Percentiles rank a stretch among this genome's conserved stretches.
These are phyloP conservation scores for Heritiera littoralis DNA, from an alignment of 345 rosid species.

Conservation along the genomic window DNA sequence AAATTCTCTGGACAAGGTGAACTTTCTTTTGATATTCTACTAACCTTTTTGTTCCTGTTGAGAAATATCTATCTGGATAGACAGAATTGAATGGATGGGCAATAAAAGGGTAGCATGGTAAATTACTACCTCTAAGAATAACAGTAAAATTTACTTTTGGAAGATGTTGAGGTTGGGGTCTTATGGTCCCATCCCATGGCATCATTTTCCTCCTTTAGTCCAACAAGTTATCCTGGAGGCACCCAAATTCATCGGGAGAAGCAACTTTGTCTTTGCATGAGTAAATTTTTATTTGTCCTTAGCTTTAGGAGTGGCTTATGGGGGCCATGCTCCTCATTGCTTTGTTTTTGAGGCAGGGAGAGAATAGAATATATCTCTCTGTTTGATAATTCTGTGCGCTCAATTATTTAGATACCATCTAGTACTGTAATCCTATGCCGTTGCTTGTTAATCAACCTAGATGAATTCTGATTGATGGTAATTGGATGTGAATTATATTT, in stretches of 20 bases:
- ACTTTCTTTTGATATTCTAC: background rate
- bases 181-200: slow-evolving; percentile 14
- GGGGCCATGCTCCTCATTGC: background rate
- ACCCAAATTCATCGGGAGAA: slow-evolving; percentile 22
- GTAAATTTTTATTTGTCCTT: slow-evolving; percentile 5
- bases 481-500: background rate
- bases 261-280: slow-evolving; percentile 32
- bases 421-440: background rate
- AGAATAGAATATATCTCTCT: background rate
- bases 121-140: background rate
- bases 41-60: background rate
- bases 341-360: background rate
- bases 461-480: background rate
- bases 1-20: slow-evolving; percentile 93
- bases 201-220: slow-evolving; percentile 31
- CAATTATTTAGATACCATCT: background rate
- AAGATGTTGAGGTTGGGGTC: slow-evolving; percentile 23
- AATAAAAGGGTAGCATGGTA: background rate
- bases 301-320: background rate
- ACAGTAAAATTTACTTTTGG: slow-evolving; percentile 5
- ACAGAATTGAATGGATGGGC: background rate
- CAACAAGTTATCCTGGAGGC: slow-evolving; percentile 10
- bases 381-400: background rate
- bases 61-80: background rate
- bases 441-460: background rate